Evolutionary conservation across 768 basidiomycete species (phyloP).

Genomic region (Mycena vitilis): DNA sequence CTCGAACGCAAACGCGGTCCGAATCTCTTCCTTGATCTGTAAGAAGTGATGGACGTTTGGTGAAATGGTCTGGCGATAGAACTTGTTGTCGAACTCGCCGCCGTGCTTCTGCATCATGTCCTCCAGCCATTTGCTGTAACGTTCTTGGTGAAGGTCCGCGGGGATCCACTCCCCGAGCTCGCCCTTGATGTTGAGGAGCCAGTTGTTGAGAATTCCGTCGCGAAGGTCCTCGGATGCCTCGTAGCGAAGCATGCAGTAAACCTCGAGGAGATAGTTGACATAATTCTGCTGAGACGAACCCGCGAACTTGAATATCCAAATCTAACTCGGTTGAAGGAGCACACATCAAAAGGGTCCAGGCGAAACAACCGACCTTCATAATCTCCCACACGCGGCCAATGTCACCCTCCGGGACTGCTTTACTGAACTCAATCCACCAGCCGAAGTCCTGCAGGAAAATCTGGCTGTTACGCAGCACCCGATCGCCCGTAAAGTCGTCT

Average conservation of each 20-base stretch:
- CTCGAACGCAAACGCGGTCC: no score
- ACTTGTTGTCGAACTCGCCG: not conserved
- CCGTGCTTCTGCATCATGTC: not conserved
- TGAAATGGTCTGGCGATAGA: not conserved
- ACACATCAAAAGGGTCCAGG: not conserved
- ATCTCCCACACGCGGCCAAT: not conserved
- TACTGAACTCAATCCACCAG: not conserved
- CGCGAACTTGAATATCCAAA: not conserved
- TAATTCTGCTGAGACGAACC: not conserved
- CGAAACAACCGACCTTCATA: not conserved
- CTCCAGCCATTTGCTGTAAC: not conserved
- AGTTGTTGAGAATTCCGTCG: not conserved
- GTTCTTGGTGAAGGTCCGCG: not conserved
- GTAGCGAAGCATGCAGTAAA: not conserved
- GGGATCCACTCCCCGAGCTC: not conserved
- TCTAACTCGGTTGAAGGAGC: conserved; percentile 3
- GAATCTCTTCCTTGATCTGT: not conserved
- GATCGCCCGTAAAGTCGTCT: not conserved
- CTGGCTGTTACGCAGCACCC: conserved; percentile 4
- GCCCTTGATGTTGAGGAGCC: not conserved
- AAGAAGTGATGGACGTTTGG: not conserved
- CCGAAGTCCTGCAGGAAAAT: conserved; percentile 3
- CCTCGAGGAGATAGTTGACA: not conserved
- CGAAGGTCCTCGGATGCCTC: not conserved
- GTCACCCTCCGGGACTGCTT: not conserved